A percentile compares a stretch with the other conserved stretches of the same genome.
phyloP scores from a whole-genome alignment of 345 rosid species.

The Odontarrhena argentea region DNA sequence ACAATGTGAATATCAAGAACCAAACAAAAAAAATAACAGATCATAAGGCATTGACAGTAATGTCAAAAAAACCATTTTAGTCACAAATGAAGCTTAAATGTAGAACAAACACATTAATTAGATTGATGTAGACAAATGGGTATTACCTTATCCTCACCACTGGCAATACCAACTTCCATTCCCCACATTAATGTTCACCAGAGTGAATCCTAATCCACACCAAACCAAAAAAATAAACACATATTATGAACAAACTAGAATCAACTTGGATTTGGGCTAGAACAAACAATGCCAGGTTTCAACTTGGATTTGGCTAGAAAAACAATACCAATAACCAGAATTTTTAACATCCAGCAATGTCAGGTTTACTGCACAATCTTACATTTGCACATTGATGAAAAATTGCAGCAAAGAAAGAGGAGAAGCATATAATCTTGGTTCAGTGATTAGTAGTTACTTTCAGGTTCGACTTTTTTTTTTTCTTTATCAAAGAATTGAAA shows the following conservation, averaged over 20 bases:
- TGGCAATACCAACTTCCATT: conserved; percentile 44
- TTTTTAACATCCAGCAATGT: no score
- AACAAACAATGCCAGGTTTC: neutral
- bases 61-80: neutral
- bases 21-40: neutral
- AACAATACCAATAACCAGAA: no score
- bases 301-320: no score
- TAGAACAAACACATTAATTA: neutral
- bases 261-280: neutral
- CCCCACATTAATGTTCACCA: conserved; percentile 49
- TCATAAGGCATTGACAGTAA: conserved; percentile 23
- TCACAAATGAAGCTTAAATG: conserved; percentile 34
- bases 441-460: neutral
- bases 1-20: conserved; percentile 30
- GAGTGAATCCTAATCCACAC: conserved; percentile 35
- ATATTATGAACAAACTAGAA: neutral
- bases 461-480: neutral
- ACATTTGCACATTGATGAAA: neutral
- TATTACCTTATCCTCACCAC: conserved; percentile 55
- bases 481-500: neutral
- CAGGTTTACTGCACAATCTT: conserved; percentile 3
- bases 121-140: neutral
- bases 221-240: conserved; percentile 21
- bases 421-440: conserved; percentile 19
- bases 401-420: conserved; percentile 26